phyloP scores from a whole-genome alignment of 2,329 filamentous ascomycete species.

The Fusarium nurragi region DNA sequence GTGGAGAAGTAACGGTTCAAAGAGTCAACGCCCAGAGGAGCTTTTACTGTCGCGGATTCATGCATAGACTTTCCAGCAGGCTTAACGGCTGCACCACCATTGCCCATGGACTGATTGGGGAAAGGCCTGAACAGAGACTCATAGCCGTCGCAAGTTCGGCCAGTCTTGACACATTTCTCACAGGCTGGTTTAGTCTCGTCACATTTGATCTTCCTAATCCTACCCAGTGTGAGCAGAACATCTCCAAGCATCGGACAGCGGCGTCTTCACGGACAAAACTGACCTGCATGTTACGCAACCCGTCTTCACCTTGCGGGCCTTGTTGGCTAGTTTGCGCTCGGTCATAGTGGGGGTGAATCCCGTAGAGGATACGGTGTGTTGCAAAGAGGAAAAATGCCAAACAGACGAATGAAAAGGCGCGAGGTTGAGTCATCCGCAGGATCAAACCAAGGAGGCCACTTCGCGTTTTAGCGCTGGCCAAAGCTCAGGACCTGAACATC shows the following conservation, averaged over 20 bases:
- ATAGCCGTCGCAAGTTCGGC: conserved; percentile 56
- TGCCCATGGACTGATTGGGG: conserved; percentile 27
- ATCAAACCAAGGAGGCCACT: neutral
- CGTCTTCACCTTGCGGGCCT: conserved; percentile 52
- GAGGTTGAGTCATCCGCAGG: neutral
- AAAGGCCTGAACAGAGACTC: conserved; percentile 51
- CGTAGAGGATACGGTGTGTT: neutral
- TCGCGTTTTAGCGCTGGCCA: neutral
- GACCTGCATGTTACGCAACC: conserved; percentile 57
- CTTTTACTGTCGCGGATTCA: conserved; percentile 21
- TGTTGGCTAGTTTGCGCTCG: neutral
- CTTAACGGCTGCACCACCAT: neutral
- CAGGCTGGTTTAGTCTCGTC: conserved; percentile 51
- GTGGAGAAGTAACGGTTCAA: conserved; percentile 54
- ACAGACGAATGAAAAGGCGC: conserved; percentile 19
- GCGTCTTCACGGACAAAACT: conserved; percentile 23
- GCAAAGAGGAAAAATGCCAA: conserved; percentile 9
- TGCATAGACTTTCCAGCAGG: neutral
- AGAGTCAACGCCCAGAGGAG: conserved; percentile 45
- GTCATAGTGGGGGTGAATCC: conserved; percentile 35
- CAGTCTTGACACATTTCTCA: conserved; percentile 50
- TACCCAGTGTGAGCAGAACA: conserved; percentile 16
- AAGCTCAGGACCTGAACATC: accelerated
- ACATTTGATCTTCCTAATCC: conserved; percentile 52
- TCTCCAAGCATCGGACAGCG: neutral